Percentiles rank a stretch among this genome's conserved stretches.
Conservation (phyloP, 441 rosid species). For the Sinapis alba region DNA sequence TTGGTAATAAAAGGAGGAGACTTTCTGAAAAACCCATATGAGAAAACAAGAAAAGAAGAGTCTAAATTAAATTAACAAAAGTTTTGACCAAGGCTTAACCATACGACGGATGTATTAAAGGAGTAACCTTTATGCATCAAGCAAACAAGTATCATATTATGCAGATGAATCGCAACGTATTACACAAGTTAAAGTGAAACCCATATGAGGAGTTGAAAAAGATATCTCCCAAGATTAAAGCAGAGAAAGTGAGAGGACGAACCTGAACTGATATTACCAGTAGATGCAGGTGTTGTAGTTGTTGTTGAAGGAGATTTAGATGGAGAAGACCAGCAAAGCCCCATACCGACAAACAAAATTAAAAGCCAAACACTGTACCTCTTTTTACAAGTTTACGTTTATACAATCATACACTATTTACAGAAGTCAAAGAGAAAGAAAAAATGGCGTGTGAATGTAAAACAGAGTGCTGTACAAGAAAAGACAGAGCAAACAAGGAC, state of each 20-base stretch:
- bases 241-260: constrained; percentile 12
- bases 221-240: background rate
- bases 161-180: background rate
- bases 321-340: constrained; percentile 65
- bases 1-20: background rate
- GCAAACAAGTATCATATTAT: background rate
- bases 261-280: constrained; percentile 60
- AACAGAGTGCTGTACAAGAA: constrained; percentile 32
- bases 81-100: background rate
- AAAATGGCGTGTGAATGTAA: constrained; percentile 25
- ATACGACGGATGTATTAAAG: background rate
- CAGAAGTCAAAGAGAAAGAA: constrained; percentile 7
- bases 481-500: background rate
- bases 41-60: constrained; percentile 14
- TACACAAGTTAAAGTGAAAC: constrained; percentile 19
- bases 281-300: constrained; percentile 43
- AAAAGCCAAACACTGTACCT: constrained; percentile 1
- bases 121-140: background rate
- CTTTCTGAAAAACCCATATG: constrained; percentile 1
- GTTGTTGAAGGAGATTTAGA: constrained; percentile 48
- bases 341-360: constrained; percentile 45
- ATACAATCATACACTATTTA: background rate
- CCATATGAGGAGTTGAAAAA: constrained; percentile 24
- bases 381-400: background rate
- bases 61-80: background rate